Conservation (phyloP, 495 filamentous ascomycete genomes). For the Annulohypoxylon bovei region DNA sequence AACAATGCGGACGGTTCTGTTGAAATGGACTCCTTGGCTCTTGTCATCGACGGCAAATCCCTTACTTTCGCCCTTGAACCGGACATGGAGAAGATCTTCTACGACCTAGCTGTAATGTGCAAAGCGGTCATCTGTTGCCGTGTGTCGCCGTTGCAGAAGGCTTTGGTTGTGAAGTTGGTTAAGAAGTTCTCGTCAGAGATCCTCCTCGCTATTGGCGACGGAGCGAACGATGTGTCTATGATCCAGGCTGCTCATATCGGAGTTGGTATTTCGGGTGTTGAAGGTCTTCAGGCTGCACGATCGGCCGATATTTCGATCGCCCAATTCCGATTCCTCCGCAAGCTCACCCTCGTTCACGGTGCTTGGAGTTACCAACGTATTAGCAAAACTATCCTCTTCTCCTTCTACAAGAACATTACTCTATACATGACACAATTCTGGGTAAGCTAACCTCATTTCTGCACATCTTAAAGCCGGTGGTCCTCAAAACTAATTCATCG, state of each 20-base stretch:
- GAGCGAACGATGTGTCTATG: conserved; percentile 99
- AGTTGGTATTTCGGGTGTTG: conserved; percentile 95
- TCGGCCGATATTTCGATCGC: conserved; percentile 96
- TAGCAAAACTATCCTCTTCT: conserved; percentile 95
- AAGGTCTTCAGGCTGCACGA: conserved; percentile 97
- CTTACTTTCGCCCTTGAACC: conserved; percentile 94
- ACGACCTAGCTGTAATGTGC: conserved; percentile 93
- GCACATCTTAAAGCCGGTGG: not conserved
- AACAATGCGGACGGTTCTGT: conserved; percentile 75
- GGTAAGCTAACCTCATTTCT: conserved; percentile 63
- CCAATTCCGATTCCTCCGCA: conserved; percentile 95
- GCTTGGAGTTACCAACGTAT: conserved; percentile 98
- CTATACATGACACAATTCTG: conserved; percentile 99
- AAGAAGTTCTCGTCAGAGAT: conserved; percentile 92
- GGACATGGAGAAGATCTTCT: conserved; percentile 91
- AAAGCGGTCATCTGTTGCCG: conserved; percentile 99
- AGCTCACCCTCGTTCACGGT: conserved; percentile 94
- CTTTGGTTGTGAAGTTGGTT: conserved; percentile 97
- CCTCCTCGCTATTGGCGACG: conserved; percentile 94
- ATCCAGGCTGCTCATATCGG: conserved; percentile 99
- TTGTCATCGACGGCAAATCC: conserved; percentile 97
- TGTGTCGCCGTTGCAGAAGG: conserved; percentile 99
- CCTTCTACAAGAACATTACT: conserved; percentile 99
- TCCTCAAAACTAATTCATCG: conserved; percentile 49
- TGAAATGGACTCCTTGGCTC: conserved; percentile 87